Conservation (phyloP, 495 filamentous ascomycete species). For the Penicillium egyptiacum region DNA sequence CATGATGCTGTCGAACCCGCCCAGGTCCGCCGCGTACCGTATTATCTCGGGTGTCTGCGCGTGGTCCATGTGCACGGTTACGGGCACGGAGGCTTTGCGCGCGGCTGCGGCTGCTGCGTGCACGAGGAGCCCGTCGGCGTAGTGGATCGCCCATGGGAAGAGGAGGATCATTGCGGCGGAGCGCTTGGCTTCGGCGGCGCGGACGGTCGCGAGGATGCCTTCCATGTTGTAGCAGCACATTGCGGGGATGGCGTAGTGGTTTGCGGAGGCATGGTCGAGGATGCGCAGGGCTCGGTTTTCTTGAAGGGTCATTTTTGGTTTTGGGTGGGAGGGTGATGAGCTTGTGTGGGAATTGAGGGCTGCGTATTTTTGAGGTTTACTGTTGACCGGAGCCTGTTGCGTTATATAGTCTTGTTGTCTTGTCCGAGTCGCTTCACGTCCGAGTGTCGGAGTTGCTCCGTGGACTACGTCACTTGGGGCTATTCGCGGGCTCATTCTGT, state of each 20-base stretch:
- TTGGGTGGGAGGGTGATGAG: not conserved
- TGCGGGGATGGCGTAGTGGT: conserved; percentile 69
- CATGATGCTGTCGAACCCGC: conserved; percentile 78
- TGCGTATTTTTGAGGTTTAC: not conserved
- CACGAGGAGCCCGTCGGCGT: conserved; percentile 62
- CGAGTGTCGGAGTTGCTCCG: conserved; percentile 14
- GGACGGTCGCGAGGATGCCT: conserved; percentile 75
- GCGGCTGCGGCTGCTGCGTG: conserved; percentile 64
- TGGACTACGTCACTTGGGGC: conserved; percentile 5
- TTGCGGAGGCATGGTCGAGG: conserved; percentile 63
- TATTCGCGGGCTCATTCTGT: not conserved
- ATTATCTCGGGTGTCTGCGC: conserved; percentile 72
- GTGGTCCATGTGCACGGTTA: conserved; percentile 77
- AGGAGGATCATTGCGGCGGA: conserved; percentile 81
- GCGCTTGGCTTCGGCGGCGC: conserved; percentile 69
- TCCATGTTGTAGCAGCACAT: conserved; percentile 89
- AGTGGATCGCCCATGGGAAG: conserved; percentile 82
- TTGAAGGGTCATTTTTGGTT: conserved; percentile 48
- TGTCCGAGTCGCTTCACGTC: conserved; percentile 6
- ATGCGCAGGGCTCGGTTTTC: conserved; percentile 68
- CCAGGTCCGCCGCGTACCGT: conserved; percentile 61
- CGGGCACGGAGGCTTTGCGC: conserved; percentile 63
- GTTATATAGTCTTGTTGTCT: conserved; percentile 7
- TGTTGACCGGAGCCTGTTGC: not conserved
- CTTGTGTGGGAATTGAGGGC: not conserved